These are phyloP conservation scores for Suhomyces emberorum DNA, from an alignment of 805 yeast genomes.

Conservation along the genomic window DNA sequence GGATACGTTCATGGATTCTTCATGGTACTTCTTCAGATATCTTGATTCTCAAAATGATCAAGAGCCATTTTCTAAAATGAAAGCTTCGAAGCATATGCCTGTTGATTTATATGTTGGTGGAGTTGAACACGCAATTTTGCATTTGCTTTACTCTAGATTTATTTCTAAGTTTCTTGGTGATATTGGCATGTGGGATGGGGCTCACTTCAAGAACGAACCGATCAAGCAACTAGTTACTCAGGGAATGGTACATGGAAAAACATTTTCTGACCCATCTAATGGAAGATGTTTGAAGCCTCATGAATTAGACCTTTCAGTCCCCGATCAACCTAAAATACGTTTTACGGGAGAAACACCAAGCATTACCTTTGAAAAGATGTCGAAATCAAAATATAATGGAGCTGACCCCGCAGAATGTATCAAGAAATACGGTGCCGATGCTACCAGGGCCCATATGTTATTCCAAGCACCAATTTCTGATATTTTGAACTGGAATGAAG, in stretches of 20 bases:
- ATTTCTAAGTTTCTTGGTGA: constrained; percentile 73
- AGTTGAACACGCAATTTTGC: constrained; percentile 94
- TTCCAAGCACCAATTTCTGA: constrained; percentile 90
- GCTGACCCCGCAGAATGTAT: constrained; percentile 85
- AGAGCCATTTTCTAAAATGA: constrained; percentile 51
- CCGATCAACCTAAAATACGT: constrained; percentile 43
- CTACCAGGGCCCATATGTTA: constrained; percentile 86
- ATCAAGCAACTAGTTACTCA: constrained; percentile 78
- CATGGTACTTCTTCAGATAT: constrained; percentile 92
- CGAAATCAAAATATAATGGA: constrained; percentile 93
- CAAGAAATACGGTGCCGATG: constrained; percentile 80
- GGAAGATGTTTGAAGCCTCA: constrained; percentile 78
- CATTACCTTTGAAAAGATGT: constrained; percentile 85
- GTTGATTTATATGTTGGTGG: constrained; percentile 94
- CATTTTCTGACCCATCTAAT: constrained; percentile 66
- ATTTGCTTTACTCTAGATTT: constrained; percentile 82
- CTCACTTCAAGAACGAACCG: constrained; percentile 67
- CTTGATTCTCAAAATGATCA: constrained; percentile 64
- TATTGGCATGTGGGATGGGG: constrained; percentile 67
- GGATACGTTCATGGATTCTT: constrained; percentile 98
- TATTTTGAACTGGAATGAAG: constrained; percentile 84
- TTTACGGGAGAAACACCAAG: constrained; percentile 50
- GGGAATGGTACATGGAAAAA: constrained; percentile 97
- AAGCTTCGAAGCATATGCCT: constrained; percentile 60
- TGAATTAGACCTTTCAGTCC: constrained; percentile 52